A percentile compares a stretch with the other conserved stretches of the same genome.
Evolutionary conservation across 371 early-diverging fungal species (phyloP).

Genomic region (Rhizopus sp.): DNA sequence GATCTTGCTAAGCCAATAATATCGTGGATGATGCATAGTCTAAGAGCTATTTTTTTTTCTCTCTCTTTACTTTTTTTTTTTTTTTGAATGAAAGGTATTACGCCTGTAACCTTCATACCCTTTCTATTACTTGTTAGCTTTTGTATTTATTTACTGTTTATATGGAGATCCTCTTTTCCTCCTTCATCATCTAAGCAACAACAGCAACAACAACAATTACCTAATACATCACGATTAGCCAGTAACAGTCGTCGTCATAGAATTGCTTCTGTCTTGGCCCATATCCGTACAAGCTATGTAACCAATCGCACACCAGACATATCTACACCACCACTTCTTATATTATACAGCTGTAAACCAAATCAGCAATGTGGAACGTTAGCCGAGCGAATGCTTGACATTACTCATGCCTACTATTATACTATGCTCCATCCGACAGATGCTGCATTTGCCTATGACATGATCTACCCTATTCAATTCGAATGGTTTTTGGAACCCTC

Average conservation of each 20-base stretch:
- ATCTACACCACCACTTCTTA: slow-evolving; percentile 44
- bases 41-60: too few species aligned
- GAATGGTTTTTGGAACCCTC: slow-evolving; percentile 41
- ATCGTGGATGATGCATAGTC: too few species aligned
- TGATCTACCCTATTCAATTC: slow-evolving; percentile 31
- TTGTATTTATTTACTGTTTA: too few species aligned
- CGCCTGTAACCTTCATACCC: too few species aligned
- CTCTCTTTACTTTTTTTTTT: too few species aligned
- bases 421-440: slow-evolving; percentile 31
- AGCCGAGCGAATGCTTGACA: slow-evolving; percentile 31
- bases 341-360: slow-evolving; percentile 29
- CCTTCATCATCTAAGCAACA: too few species aligned
- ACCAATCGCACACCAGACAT: slow-evolving; percentile 45
- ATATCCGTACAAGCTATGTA: slow-evolving; percentile 41
- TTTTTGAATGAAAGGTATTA: too few species aligned
- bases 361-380: slow-evolving; percentile 28
- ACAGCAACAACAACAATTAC: too few species aligned
- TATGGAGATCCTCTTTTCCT: too few species aligned
- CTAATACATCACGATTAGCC: too few species aligned
- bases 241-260: slow-evolving; percentile 8
- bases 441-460: slow-evolving; percentile 42
- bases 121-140: too few species aligned
- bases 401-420: slow-evolving; percentile 40
- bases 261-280: slow-evolving; percentile 37
- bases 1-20: too few species aligned